Base-by-base conservation (phyloP, 768 basidiomycete genomes). In the Filobasidium wieringae region DNA sequence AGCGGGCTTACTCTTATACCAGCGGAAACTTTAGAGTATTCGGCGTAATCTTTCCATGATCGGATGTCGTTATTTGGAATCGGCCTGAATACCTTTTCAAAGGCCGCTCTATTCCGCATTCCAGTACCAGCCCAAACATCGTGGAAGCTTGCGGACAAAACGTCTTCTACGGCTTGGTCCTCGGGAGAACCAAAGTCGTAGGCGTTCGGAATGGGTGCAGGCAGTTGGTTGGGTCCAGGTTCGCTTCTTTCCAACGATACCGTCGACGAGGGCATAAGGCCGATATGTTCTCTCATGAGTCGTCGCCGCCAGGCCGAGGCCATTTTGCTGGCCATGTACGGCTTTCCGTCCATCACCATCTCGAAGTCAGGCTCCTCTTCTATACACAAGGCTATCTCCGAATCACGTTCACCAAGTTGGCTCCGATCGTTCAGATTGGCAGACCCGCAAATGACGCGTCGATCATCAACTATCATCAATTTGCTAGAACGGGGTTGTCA, bases 391-490 rank as follows among this genome's bases (percentile, higher is more conserved):
- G 87, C 88, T 62, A 96, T 93, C 75, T 97, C 95, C 1, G 89
- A 93, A 73, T 93, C 90, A 32, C 88, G 89, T 63, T 93, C 86
- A 26, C 92, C 92, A 12, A 37, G 40, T 50, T 72, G 72, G 45
- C 64, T 66, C 40, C 72, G 58, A 52, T 73, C 72, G 47, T 72
- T 73, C 37, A 74, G 56, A 71, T 96, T 97, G 15, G 93, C 91
- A 39, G 87, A 90, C 32, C 93, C 92, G 79, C 91, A 86, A 63
- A 97, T 88, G 43, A 95, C 90, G 33, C 84, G 79, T 31, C 82
- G 79, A 68, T 96, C 92, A 67, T 95, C 92, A 33, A 95, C 88
- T 53, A 93, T 87, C 91, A 95, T 93, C 26, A 93, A 71, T 60
- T 76, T 72, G 53, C 65, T 68, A 62, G 71, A 69, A 49, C 74